Conservation (phyloP, 2,329 filamentous ascomycete species). For the Sporothrix euskadiensis region DNA sequence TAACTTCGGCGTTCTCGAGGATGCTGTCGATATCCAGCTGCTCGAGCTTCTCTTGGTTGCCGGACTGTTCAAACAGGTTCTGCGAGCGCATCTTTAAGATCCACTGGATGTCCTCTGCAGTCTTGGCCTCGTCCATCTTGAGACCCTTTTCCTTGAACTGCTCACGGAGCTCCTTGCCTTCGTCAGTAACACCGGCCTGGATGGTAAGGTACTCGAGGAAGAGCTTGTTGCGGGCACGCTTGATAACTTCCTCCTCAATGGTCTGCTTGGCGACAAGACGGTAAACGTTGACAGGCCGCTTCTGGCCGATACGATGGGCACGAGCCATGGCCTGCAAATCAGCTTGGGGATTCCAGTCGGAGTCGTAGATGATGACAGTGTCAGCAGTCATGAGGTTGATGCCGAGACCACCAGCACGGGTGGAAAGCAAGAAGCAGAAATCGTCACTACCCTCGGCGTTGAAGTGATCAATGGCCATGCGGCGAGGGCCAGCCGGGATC, state of each 20-base stretch:
- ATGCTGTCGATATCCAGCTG: conserved; percentile 97
- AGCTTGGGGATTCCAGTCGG: conserved; percentile 98
- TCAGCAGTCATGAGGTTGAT: conserved; percentile 99
- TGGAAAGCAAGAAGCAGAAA: conserved; percentile 94
- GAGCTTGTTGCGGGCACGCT: conserved; percentile 94
- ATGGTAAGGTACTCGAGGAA: conserved; percentile 97
- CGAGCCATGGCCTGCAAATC: conserved; percentile 98
- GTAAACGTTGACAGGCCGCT: conserved; percentile 93
- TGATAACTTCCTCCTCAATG: conserved; percentile 95
- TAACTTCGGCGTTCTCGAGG: conserved; percentile 93
- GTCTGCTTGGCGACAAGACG: conserved; percentile 97
- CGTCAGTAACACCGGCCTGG: conserved; percentile 93
- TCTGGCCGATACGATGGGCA: conserved; percentile 96
- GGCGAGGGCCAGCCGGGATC: conserved; percentile 81
- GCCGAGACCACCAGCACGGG: conserved; percentile 91
- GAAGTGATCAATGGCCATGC: conserved; percentile 96
- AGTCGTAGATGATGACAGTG: conserved; percentile 96
- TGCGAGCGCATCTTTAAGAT: conserved; percentile 98
- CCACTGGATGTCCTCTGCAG: conserved; percentile 90
- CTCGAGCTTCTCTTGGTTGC: conserved; percentile 94
- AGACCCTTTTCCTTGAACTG: conserved; percentile 76
- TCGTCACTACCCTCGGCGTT: conserved; percentile 95
- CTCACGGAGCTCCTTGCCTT: conserved; percentile 74
- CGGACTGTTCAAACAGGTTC: conserved; percentile 97
- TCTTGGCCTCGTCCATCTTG: conserved; percentile 78